Conservation (phyloP, 306 rosid species). For the Carpinus viminea region DNA sequence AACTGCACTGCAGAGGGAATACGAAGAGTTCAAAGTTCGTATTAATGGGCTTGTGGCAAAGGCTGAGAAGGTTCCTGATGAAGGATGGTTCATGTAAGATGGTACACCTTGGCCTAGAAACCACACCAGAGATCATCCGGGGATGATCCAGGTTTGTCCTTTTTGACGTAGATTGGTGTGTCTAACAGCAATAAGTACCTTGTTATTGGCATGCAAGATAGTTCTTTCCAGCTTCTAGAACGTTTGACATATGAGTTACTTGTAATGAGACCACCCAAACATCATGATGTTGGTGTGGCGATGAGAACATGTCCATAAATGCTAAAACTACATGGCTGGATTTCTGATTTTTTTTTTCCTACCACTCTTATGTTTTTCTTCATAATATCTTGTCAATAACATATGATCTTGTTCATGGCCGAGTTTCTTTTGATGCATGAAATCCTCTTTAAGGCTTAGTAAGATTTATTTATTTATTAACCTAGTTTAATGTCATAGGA, state of each 20-base stretch:
- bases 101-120: too few relatives aligned
- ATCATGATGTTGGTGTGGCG: not conserved
- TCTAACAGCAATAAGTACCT: not conserved
- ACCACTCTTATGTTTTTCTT: too few relatives aligned
- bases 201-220: not conserved
- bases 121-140: too few relatives aligned
- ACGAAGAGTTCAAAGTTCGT: too few relatives aligned
- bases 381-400: too few relatives aligned
- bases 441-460: not conserved
- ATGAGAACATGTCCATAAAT: not conserved
- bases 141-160: too few relatives aligned
- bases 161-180: too few relatives aligned
- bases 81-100: too few relatives aligned
- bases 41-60: too few relatives aligned
- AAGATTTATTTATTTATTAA: not conserved
- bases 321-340: not conserved
- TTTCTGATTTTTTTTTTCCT: not conserved
- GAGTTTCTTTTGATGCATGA: not conserved
- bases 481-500: not conserved
- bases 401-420: not conserved
- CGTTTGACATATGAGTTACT: not conserved
- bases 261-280: not conserved
- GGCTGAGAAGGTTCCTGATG: too few relatives aligned
- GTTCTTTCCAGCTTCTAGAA: not conserved
- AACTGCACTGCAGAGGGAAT: too few relatives aligned